Evolutionary conservation across 108 stramenopile genomes (phyloP).

Genomic region (Skeletonema potamos): DNA sequence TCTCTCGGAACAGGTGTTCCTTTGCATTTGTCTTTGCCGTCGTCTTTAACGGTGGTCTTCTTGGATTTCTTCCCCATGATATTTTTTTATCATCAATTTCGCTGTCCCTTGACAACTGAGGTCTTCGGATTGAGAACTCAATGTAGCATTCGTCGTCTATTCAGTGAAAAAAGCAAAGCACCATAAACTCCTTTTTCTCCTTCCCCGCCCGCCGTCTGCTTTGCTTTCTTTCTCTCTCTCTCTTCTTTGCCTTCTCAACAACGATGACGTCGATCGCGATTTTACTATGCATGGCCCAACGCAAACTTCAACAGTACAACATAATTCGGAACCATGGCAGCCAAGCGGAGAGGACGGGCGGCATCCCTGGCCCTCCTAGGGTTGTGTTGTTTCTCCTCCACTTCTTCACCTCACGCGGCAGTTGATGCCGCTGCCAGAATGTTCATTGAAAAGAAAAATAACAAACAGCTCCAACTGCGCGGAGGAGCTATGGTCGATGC

Average conservation of each 20-base stretch:
- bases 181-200: no score
- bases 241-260: no score
- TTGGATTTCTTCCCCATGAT: conserved; percentile 6
- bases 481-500: conserved; percentile 53
- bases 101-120: no score
- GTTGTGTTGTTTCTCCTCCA: not conserved
- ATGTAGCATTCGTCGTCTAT: no score
- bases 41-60: not conserved
- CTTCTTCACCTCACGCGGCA: not conserved
- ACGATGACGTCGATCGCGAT: no score
- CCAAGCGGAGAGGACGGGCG: not conserved
- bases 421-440: not conserved
- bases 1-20: not conserved
- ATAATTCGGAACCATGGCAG: not conserved
- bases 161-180: no score
- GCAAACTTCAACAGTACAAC: no score
- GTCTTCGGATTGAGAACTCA: no score
- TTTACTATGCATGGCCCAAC: no score
- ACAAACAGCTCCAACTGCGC: not conserved
- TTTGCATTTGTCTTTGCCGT: not conserved
- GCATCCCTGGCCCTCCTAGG: not conserved
- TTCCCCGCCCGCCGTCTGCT: no score
- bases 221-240: no score
- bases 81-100: no score
- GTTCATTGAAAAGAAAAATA: not conserved